A percentile compares a stretch with the other conserved stretches of the same genome.
These are phyloP conservation scores for Phlebopus sp. DNA, from an alignment of 1,284 basidiomycete genomes.

Conservation along the genomic window DNA sequence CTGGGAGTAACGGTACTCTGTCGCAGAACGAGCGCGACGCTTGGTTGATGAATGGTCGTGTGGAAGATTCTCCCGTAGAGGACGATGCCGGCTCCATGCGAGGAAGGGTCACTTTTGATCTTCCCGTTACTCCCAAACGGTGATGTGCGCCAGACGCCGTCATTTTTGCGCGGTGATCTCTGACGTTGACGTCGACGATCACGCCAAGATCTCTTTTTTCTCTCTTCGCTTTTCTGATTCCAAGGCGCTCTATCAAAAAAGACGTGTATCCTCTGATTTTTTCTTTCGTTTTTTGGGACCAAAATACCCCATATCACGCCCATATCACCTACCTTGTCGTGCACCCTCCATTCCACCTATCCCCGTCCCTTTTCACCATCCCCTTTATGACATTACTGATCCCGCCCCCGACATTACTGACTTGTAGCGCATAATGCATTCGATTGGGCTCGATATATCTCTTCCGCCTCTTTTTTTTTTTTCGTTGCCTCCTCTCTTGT, in stretches of 20 bases:
- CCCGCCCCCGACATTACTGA: not conserved
- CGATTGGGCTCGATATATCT: not conserved
- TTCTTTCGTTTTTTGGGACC: too few relatives aligned
- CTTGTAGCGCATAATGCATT: conserved; percentile 1
- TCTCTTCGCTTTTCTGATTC: too few relatives aligned
- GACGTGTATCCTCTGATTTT: too few relatives aligned
- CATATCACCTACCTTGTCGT: not conserved
- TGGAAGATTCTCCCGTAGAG: conserved; percentile 5
- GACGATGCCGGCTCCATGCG: conserved; percentile 17
- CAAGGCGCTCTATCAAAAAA: too few relatives aligned
- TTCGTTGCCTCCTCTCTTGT: too few relatives aligned
- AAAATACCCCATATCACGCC: not conserved
- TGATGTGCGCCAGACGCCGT: not conserved
- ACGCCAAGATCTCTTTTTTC: too few relatives aligned
- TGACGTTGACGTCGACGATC: too few relatives aligned
- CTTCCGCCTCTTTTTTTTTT: not conserved
- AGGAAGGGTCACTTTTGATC: conserved; percentile 19
- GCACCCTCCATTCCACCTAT: too few relatives aligned
- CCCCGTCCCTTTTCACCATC: too few relatives aligned
- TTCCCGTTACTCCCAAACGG: conserved; percentile 8
- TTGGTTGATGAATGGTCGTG: conserved; percentile 10
- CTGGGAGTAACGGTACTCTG: not conserved
- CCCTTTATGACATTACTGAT: too few relatives aligned
- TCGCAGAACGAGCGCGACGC: conserved; percentile 16
- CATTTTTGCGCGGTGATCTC: too few relatives aligned